Conservation (phyloP, 2,329 filamentous ascomycete genomes). For the Neonectria sp. region DNA sequence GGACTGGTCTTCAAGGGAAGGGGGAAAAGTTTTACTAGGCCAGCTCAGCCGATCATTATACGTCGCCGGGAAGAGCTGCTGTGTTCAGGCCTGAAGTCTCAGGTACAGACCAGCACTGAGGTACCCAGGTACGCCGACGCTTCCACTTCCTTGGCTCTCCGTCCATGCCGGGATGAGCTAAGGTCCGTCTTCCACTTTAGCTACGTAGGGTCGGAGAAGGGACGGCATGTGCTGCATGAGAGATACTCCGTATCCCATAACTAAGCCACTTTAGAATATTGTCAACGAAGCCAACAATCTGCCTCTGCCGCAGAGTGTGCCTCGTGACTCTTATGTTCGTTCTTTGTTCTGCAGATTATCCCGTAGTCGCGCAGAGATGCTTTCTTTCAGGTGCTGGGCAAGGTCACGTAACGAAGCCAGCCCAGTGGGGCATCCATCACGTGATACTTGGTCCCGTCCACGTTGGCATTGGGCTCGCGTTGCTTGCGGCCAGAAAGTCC, state of each 20-base stretch:
- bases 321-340: too few species aligned
- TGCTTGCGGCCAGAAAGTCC: constrained; percentile 40
- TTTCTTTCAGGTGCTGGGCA: background rate
- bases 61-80: constrained; percentile 32
- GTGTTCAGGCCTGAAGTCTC: constrained; percentile 54
- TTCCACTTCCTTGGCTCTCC: background rate
- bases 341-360: background rate
- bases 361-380: background rate
- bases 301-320: background rate
- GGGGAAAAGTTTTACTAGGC: constrained; percentile 50
- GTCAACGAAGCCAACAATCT: background rate
- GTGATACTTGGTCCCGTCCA: constrained; percentile 26
- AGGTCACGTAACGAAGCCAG: background rate
- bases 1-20: constrained; percentile 46
- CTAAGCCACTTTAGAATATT: background rate
- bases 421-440: constrained; percentile 33
- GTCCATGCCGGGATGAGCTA: constrained; percentile 11
- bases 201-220: background rate
- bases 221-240: background rate
- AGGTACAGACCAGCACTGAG: constrained; percentile 44
- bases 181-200: background rate
- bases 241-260: background rate
- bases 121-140: constrained; percentile 10
- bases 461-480: constrained; percentile 41
- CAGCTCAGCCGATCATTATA: constrained; percentile 35